phyloP scores from a whole-genome alignment of 2,329 filamentous ascomycete genomes.

The Fusarium xylarioides region DNA sequence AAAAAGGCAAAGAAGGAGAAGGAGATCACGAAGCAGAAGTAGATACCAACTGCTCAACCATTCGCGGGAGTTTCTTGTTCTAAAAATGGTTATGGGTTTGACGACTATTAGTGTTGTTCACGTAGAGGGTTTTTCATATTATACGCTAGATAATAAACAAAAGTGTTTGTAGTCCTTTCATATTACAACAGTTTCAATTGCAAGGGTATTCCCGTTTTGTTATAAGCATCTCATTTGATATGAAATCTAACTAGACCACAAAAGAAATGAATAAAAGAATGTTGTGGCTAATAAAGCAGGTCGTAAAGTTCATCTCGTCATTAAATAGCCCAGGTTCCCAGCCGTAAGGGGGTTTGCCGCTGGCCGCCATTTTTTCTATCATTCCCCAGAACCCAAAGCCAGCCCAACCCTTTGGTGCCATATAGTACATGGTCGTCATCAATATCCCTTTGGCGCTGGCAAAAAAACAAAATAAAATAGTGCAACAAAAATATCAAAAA shows the following conservation, averaged over 20 bases:
- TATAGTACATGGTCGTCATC: slow-evolving; percentile 41
- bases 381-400: slow-evolving; percentile 27
- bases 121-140: slow-evolving; percentile 24
- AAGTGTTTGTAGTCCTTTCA: slow-evolving; percentile 5
- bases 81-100: slow-evolving; percentile 27
- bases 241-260: slow-evolving; percentile 14
- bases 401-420: slow-evolving; percentile 22
- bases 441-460: slow-evolving; percentile 22
- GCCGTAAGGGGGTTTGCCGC: slow-evolving; percentile 29
- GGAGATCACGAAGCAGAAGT: slow-evolving; percentile 39
- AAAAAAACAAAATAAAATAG: slow-evolving; percentile 19
- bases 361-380: slow-evolving; percentile 41
- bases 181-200: not conserved
- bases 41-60: slow-evolving; percentile 25
- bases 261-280: slow-evolving; percentile 11
- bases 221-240: slow-evolving; percentile 20
- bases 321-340: slow-evolving; percentile 34
- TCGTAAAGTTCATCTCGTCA: slow-evolving; percentile 46
- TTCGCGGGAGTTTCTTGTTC: slow-evolving; percentile 32
- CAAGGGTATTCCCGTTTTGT: not conserved
- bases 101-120: slow-evolving; percentile 16
- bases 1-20: slow-evolving; percentile 47
- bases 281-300: slow-evolving; percentile 18
- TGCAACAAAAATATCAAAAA: slow-evolving; percentile 8
- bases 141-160: slow-evolving; percentile 27